Evolutionary conservation across 1,139 yeast species (phyloP).

Genomic region (Yamadazyma dushanensis): DNA sequence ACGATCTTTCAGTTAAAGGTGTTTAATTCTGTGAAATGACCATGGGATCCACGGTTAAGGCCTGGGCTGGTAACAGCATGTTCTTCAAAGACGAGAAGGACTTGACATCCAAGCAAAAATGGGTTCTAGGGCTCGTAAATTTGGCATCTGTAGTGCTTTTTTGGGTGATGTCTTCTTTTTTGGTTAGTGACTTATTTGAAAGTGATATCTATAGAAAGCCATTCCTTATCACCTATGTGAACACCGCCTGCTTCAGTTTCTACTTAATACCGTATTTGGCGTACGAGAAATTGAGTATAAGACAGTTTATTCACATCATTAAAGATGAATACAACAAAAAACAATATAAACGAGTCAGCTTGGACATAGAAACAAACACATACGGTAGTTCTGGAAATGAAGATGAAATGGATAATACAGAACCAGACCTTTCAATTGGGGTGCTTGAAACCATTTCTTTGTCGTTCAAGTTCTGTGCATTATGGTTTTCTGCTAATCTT

Average conservation of each 20-base stretch:
- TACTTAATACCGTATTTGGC: conserved; percentile 68
- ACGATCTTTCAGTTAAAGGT: not conserved
- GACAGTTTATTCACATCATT: conserved; percentile 24
- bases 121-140: conserved; percentile 77
- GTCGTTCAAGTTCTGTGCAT: conserved; percentile 75
- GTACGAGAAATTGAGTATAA: conserved; percentile 20
- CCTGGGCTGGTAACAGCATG: conserved; percentile 8
- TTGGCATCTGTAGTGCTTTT: conserved; percentile 72
- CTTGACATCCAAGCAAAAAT: conserved; percentile 40
- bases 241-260: conserved; percentile 79
- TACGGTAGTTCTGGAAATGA: conserved; percentile 13
- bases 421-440: conserved; percentile 17
- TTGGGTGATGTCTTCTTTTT: conserved; percentile 87
- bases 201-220: conserved; percentile 78
- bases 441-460: conserved; percentile 53
- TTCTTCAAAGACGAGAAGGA: conserved; percentile 14
- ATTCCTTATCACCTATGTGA: conserved; percentile 87
- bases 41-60: conserved; percentile 1
- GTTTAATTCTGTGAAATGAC: too few species aligned
- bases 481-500: conserved; percentile 90
- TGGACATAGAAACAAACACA: conserved; percentile 14
- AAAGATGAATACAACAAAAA: conserved; percentile 21
- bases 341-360: not conserved
- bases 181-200: conserved; percentile 73
- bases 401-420: too few species aligned